Base-by-base conservation (phyloP, 1,139 yeast genomes). In the Sugiyamaella pinicola region DNA sequence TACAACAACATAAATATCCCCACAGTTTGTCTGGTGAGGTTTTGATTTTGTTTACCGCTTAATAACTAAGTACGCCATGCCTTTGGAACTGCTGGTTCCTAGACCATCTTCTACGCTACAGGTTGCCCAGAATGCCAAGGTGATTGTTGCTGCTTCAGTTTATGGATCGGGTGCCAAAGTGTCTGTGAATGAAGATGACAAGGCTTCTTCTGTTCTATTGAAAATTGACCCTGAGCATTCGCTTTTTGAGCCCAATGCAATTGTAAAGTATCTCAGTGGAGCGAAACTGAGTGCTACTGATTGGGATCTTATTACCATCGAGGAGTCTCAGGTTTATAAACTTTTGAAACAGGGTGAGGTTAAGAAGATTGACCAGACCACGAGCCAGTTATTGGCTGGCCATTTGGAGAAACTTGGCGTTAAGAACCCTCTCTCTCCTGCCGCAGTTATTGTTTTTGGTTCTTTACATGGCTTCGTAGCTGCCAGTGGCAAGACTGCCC, bases 181-280 rank as follows among this genome's bases (percentile, higher is more conserved):
- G 35, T 31, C 31, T 17, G 37, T 46, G 39, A 39, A 29, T 15
- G 47, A 45, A 7, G 47, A 22, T 5, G 50, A 45, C 12, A 45
- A 15, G 3, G 22, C 31, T 13, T 10, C 35, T 12, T 40, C 44
- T 13, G 19, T 39, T 12, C 19, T 39, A 19, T 28, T 57, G 24
- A 51, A 55, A 46, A 47, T 57, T 33, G 61, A 59, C 21, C 41
- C 40, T 8, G 56, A 52, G 19, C 54, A 55, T 35, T 46, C 44
- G 13, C 76, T 90, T 60, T 73, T 80, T 57, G 96, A 89, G 69
- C 80, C 95, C 31, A 88, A 90, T 68, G 87, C 97, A 21, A 85
- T 90, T 55, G 90, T 88, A 55, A 77, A 54, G 67, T 75, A 57
- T 60, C 71, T 50, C 58, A 65, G 39, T 56, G 73, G 53, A 69